Percentiles rank a stretch among this genome's conserved stretches.
Conservation (phyloP, 1,284 basidiomycete genomes). For the Moesziomyces globuligerus region DNA sequence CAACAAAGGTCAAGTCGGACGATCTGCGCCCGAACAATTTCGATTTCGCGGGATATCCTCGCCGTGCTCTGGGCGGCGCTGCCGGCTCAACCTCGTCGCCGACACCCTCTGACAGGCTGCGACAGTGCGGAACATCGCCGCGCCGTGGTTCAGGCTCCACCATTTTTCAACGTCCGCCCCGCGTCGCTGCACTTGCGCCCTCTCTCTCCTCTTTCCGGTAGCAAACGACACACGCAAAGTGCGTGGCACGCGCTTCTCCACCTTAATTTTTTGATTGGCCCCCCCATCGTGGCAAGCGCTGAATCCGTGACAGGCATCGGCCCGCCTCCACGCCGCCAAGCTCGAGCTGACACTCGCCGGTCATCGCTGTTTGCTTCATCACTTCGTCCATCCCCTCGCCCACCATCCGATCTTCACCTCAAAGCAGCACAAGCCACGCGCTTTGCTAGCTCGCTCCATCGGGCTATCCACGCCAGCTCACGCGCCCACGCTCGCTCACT, state of each 20-base stretch:
- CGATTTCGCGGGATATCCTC: background rate
- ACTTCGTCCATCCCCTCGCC: background rate
- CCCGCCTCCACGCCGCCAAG: too few species aligned
- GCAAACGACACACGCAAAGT: background rate
- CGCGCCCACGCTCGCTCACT: too few species aligned
- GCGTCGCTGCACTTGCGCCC: too few species aligned
- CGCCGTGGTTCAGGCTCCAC: too few species aligned
- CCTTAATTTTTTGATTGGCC: constrained; percentile 3
- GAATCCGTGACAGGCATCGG: background rate
- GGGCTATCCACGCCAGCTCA: too few species aligned
- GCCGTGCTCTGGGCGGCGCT: background rate
- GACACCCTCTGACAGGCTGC: too few species aligned
- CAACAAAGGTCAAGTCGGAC: background rate
- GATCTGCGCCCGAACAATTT: background rate
- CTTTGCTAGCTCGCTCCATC: background rate
- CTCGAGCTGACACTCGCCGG: too few species aligned
- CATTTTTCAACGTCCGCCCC: too few species aligned
- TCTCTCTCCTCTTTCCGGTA: background rate
- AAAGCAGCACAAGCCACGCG: too few species aligned
- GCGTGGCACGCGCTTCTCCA: constrained; percentile 9
- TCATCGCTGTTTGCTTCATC: too few species aligned
- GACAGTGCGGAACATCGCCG: too few species aligned
- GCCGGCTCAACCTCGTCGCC: background rate
- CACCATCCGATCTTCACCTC: background rate
- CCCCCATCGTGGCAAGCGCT: background rate